Evolutionary conservation across 768 basidiomycete genomes (phyloP).

Genomic region (Boletus subparvulus): DNA sequence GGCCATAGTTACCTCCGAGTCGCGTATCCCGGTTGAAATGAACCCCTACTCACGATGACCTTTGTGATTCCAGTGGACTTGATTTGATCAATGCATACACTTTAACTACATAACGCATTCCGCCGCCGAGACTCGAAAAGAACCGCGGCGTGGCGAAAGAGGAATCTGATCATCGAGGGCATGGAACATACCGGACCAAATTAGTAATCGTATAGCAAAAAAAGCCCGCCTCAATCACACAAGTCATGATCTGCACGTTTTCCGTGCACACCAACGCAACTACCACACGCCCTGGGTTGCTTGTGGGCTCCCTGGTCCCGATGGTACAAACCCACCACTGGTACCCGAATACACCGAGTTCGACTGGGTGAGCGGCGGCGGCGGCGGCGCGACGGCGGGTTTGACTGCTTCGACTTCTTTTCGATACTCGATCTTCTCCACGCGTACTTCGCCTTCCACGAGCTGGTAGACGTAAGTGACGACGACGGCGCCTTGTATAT

Average conservation of each 20-base stretch:
- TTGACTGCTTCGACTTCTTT: slow-evolving; percentile 52
- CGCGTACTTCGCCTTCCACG: slow-evolving; percentile 90
- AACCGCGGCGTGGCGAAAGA: background rate
- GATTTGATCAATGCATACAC: background rate
- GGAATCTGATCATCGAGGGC: background rate
- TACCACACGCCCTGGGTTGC: slow-evolving; percentile 31
- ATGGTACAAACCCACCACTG: slow-evolving; percentile 15
- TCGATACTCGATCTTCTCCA: slow-evolving; percentile 86
- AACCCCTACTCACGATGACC: background rate
- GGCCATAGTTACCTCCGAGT: background rate
- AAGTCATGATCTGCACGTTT: background rate
- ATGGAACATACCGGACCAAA: background rate
- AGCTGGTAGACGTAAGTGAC: slow-evolving; percentile 97
- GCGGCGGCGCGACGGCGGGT: slow-evolving; percentile 18
- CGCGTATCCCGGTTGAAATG: background rate
- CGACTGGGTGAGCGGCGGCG: slow-evolving; percentile 25
- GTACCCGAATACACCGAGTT: slow-evolving; percentile 36
- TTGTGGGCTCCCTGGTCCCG: slow-evolving; percentile 29
- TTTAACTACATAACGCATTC: background rate
- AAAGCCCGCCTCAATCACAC: background rate
- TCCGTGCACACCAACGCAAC: background rate
- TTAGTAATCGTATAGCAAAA: background rate
- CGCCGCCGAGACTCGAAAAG: background rate
- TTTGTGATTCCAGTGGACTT: background rate
- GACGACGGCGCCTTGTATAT: slow-evolving; percentile 94